Evolutionary conservation across 73 alveolate genomes (phyloP), one percentile per base, ranked within the genome.

Genomic region (Paramecium primaurelia): DNA sequence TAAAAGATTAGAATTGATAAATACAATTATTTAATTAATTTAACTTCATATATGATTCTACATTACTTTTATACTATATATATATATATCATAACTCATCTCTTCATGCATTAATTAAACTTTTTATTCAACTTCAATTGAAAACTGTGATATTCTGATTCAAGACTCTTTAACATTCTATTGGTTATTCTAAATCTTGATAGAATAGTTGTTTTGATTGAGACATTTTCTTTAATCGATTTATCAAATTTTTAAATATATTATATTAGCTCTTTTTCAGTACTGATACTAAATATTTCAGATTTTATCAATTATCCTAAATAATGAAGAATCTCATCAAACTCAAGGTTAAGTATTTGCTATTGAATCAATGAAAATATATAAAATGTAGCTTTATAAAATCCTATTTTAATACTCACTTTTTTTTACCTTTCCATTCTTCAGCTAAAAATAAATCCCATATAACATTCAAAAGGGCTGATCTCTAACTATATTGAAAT

Each of bases 391-490:
- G 26, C 44, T 38, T 47, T 89, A 51, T 71, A 89, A 49, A 45
- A 89, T 71, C 94, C 94, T 71, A 28, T 30, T 26, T 60, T 20
- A 51, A 38, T 40, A 59, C 28, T 49, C 25, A 89, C 20, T 64
- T 30, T 42, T 71, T 64, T 30, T 42, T 71, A 71, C 94, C 94
- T 92, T 95, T 95, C 96, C 96, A 93, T 5, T 95, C 98, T 59
- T 59, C 88, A 54, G 92, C 91, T 86, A 93, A 93, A 80, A 95
- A 92, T 59, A 93, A 28, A 38, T 95, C 98, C 98, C 96, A 95
- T 32, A 95, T 77, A 1, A 60, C 49, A 93, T 92, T 93, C 51
- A 95, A 88, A 30, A 92, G 85, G 92, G 94, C 92, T 6, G 97
- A 93, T 64, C 93, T 89, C 71, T 75, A 92, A 38, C 88, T 85